Evolutionary conservation across 805 yeast genomes (phyloP), one percentile per base, ranked within the genome.

Genomic region (Lipomyces spencermartinsiae): DNA sequence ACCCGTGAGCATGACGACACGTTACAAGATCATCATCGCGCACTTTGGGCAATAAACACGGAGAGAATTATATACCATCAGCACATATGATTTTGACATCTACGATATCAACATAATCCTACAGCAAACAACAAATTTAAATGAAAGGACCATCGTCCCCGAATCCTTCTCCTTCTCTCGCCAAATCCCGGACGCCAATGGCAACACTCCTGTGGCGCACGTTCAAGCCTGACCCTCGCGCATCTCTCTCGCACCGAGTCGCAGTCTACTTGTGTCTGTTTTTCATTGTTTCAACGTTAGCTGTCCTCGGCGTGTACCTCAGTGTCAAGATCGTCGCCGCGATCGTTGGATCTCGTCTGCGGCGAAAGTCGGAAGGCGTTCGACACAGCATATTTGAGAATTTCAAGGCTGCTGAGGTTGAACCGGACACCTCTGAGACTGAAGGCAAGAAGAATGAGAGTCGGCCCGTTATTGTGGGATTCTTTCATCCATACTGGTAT

Each of bases 401-500:
- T 29, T 37, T 22, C 39, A n/a, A 22, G 35, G 8, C 29, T 29
- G 46, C 22, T 1, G 61, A 31, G 43, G 55, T 29, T 37, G 59
- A 34, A 33, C 51, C 22, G 8, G 31, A 29, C 19, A 29, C 22
- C 7, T 43, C 51, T 19, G 67, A 64, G 29, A 53, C 60, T 5
- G 58, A 56, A 19, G 31, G 25, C 14, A 58, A 56, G 29, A 57
- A 51, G 39, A 54, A 59, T 54, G 64, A 51, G 4, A 43, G 37
- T 19, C 34, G 70, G 34, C 60, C 69, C 54, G 72, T 83, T 9
- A 78, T 92, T 10, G 89, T 82, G 76, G 99, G 98, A 5, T 93
- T 90, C 75, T 93, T 95, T 81, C 99, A 95, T 79, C 99, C 99
- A 0, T 91, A 89, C 59, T 74, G 75, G 72, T 69, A 65, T 22